Evolutionary conservation across 2,329 filamentous ascomycete genomes (phyloP), one percentile per base, ranked within the genome.

Genomic region (Elsinoe arachidis): DNA sequence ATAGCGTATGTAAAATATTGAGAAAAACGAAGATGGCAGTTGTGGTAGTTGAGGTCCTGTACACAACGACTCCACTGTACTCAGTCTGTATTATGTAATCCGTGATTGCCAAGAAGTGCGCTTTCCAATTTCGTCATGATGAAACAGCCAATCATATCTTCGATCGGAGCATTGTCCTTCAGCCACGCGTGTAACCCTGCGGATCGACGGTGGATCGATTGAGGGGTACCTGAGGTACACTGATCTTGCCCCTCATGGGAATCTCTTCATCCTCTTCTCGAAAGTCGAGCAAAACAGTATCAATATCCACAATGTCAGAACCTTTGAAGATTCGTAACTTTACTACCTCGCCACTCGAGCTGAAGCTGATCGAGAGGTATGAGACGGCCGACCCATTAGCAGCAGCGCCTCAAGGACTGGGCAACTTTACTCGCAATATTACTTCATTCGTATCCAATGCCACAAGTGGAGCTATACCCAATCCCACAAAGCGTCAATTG

Each of bases 291-390:
- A 10, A 10, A 38, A 12, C 49, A 35, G 33, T 34, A 55, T 35
- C 37, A 43, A 14, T 34, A 55, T 21, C 58, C 41, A 57, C 49
- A 52, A 69, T 70, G 68, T 59, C 64, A 62, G 64, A 56, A 5
- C 65, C 69, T 17, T 75, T 96, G 63, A 87, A 81, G 3, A 82
- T 96, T 65, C 89, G 91, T 66, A 96, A 96, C 71, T 76, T 95
- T 62, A 92, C 88, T 44, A 77, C 81, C 58, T 84, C 81, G 51
- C 78, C 83, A n/a, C 76, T 96, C 57, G 82, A 85, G 63, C 80
- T 96, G 64, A 85, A 84, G 70, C 71, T 78, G 59, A 76, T 92
- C 59, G 87, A 95, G 74, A 85, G 86, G 63, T 90, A 90, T 69
- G 80, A 84, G 63, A 78, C 74, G 47, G 76, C 72, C 55, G 74